phyloP scores from a whole-genome alignment of 768 basidiomycete genomes.

The Tricholoma furcatifolium region DNA sequence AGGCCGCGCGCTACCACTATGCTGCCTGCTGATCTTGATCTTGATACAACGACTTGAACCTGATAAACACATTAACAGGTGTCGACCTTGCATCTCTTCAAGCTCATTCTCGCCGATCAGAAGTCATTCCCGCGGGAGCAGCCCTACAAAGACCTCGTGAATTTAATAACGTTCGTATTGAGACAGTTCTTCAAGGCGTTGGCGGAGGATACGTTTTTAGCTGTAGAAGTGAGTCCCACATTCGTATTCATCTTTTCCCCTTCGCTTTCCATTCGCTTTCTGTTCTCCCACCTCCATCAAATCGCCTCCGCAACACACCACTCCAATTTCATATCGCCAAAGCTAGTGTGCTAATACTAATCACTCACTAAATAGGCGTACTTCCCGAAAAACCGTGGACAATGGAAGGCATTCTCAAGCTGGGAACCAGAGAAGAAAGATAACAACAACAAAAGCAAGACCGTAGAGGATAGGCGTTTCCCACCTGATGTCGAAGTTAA shows the following conservation, averaged over 20 bases:
- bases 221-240: conserved; percentile 70
- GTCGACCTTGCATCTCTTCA: conserved; percentile 87
- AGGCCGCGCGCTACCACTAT: too few species aligned
- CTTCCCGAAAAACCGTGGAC: conserved; percentile 84
- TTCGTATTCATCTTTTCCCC: background rate
- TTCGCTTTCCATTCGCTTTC: background rate
- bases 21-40: too few species aligned
- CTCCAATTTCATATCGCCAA: background rate
- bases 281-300: too few species aligned
- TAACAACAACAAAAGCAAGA: conserved; percentile 31
- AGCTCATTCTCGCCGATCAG: conserved; percentile 79
- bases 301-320: too few species aligned
- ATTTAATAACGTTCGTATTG: conserved; percentile 82
- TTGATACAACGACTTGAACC: too few species aligned
- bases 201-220: conserved; percentile 79
- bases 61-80: conserved; percentile 49
- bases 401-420: conserved; percentile 85
- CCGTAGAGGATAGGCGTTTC: conserved; percentile 42
- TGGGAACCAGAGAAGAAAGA: conserved; percentile 59
- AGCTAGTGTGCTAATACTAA: background rate
- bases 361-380: conserved; percentile 53
- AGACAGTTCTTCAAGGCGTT: conserved; percentile 94
- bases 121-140: conserved; percentile 76
- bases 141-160: conserved; percentile 79
- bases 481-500: conserved; percentile 77